Evolutionary conservation across 2,329 filamentous ascomycete genomes (phyloP), one percentile per base, ranked within the genome.

Genomic region (Aspergillus brunneoviolaceus): DNA sequence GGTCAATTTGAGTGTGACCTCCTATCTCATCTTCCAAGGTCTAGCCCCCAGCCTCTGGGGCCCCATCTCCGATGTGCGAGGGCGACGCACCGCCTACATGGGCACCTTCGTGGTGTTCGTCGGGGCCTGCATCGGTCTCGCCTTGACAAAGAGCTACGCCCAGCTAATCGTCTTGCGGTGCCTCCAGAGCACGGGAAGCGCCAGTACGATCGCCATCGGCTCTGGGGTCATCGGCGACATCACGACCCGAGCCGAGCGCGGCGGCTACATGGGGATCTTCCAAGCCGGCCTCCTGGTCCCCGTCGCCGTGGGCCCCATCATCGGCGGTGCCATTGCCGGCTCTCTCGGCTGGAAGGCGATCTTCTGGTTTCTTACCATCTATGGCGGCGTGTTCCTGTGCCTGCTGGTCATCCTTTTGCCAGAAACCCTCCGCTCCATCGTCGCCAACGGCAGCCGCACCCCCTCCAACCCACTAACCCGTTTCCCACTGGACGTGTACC

Each of bases 301-400:
- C 0, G 77, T 78, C 2, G 70, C 78, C 3, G 69, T 89, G 0
- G 76, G 84, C 0, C 87, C 88, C 0, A 80, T 89, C 1, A 76
- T 90, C 2, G 88, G 88, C 16, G 89, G 87, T 0, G 63, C 90
- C 1, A 72, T 91, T 19, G 81, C 81, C 19, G 79, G 89, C 65
- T 88, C 84, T 63, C 79, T 88, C 0, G 84, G 85, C 16, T 90
- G 87, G 87, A 78, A 65, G 23, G 67, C 62, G 55, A 85, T 89
- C 58, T 90, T 90, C 68, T 89, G 87, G 87, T 89, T 89, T 68
- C 80, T 88, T 50, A 78, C 83, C 45, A 87, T 90, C 39, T 75
- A 75, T 2, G 66, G 74, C 0, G 72, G 69, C 3, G 74, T 89
- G 42, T 60, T 88, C 2, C 79, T 82, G 0, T 84, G 85, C 59